phyloP scores from a whole-genome alignment of 176 grass and related monocot genomes.

The Secale cereale region DNA sequence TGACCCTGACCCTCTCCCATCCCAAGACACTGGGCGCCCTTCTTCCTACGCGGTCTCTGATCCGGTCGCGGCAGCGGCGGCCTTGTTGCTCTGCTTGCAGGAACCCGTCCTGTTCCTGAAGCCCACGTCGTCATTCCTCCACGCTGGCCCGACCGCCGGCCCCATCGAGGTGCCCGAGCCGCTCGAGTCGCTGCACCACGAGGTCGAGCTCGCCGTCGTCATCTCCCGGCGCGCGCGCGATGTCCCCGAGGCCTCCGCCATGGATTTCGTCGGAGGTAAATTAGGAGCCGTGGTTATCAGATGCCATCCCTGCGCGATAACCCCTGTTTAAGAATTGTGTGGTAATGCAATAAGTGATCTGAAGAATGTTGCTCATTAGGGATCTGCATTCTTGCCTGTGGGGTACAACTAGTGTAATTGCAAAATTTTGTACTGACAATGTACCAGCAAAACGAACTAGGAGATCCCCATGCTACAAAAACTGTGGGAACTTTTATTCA shows the following conservation, averaged over 20 bases:
- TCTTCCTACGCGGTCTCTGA: neutral
- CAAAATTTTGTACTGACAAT: neutral
- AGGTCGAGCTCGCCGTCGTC: conserved; percentile 91
- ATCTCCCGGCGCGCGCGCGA: conserved; percentile 68
- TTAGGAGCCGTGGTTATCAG: neutral
- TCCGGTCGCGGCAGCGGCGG: neutral
- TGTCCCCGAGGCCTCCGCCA: conserved; percentile 54
- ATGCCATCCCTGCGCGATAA: neutral
- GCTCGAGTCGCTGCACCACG: conserved; percentile 77
- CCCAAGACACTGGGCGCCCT: neutral
- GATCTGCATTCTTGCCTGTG: neutral
- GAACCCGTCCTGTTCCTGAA: conserved; percentile 93
- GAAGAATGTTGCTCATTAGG: neutral
- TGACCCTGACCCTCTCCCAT: neutral
- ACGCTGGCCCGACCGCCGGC: conserved; percentile 45
- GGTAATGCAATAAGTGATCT: neutral
- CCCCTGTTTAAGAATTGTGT: neutral
- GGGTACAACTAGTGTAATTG: neutral
- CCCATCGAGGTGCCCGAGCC: conserved; percentile 77
- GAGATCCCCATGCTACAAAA: neutral
- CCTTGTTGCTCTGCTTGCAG: conserved; percentile 16
- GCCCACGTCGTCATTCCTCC: conserved; percentile 85
- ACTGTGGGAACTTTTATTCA: neutral
- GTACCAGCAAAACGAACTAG: neutral
- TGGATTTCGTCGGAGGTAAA: conserved; percentile 92